Percentiles rank a stretch among this genome's conserved stretches.
Conservation (phyloP, 176 grass and related monocot genomes). For the Chloris gayana region DNA sequence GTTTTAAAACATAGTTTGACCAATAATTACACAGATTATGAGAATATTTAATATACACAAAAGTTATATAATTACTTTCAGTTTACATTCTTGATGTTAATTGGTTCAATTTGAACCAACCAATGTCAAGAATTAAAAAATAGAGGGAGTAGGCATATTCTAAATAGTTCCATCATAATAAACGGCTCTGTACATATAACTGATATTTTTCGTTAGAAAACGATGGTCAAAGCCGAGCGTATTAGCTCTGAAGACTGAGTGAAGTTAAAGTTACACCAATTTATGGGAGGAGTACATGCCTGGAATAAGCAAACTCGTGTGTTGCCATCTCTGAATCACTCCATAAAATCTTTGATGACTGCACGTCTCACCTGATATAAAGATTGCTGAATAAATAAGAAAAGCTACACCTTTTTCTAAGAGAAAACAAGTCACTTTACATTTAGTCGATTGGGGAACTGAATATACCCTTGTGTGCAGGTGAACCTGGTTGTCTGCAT, state of each 20-base stretch:
- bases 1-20: neutral
- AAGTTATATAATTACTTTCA: neutral
- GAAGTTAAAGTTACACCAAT: neutral
- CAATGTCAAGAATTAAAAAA: neutral
- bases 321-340: slow-evolving; percentile 6
- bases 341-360: neutral
- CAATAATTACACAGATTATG: neutral
- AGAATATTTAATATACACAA: neutral
- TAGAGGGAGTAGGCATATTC: neutral
- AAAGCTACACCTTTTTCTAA: neutral
- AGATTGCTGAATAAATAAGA: slow-evolving; percentile 15
- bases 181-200: neutral
- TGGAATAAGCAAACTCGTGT: slow-evolving; percentile 19
- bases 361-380: slow-evolving; percentile 12
- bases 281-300: neutral
- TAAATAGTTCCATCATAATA: neutral
- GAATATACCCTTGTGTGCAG: slow-evolving; percentile 9
- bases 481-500: slow-evolving; percentile 6
- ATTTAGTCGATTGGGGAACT: slow-evolving; percentile 7
- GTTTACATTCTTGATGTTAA: neutral
- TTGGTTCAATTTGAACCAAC: neutral
- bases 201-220: neutral
- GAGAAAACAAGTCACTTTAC: slow-evolving; percentile 34
- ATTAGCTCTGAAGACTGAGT: neutral
- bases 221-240: neutral